Evolutionary conservation across 257 asterid species (phyloP).

Genomic region (Solanum chiquidenum): DNA sequence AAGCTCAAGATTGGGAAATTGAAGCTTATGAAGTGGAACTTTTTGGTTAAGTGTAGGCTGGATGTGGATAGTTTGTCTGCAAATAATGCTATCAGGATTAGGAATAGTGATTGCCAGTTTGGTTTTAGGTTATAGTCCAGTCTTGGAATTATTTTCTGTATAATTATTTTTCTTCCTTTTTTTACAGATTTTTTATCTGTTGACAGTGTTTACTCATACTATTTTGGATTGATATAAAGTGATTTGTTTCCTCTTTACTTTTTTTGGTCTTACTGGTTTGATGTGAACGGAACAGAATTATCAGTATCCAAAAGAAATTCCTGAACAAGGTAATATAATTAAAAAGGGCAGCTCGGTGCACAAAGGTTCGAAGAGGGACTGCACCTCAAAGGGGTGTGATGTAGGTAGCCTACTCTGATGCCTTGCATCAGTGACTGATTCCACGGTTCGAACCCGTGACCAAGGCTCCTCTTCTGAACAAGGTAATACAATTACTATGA

Average conservation of each 20-base stretch:
- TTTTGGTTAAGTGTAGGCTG: conserved; percentile 70
- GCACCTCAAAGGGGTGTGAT: background rate
- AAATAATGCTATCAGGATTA: conserved; percentile 49
- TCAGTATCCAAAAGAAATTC: background rate
- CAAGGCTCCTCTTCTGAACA: background rate
- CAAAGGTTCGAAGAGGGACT: background rate
- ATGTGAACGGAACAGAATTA: background rate
- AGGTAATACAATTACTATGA: background rate
- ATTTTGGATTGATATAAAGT: background rate
- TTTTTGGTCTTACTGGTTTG: background rate
- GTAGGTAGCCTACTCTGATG: background rate
- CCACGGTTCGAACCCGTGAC: background rate
- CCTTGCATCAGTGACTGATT: background rate
- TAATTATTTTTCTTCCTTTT: background rate
- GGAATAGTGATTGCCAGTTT: conserved; percentile 55
- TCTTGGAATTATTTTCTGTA: background rate
- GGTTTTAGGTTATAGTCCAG: conserved; percentile 36
- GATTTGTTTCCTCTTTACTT: background rate
- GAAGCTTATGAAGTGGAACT: conserved; percentile 83
- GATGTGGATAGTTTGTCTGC: conserved; percentile 43
- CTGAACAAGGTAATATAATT: background rate
- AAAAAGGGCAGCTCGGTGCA: background rate
- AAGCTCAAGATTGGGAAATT: conserved; percentile 61
- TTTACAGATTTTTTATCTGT: background rate
- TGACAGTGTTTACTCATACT: background rate